Base-by-base conservation (phyloP, 805 yeast species). In the Starmerella powellii region DNA sequence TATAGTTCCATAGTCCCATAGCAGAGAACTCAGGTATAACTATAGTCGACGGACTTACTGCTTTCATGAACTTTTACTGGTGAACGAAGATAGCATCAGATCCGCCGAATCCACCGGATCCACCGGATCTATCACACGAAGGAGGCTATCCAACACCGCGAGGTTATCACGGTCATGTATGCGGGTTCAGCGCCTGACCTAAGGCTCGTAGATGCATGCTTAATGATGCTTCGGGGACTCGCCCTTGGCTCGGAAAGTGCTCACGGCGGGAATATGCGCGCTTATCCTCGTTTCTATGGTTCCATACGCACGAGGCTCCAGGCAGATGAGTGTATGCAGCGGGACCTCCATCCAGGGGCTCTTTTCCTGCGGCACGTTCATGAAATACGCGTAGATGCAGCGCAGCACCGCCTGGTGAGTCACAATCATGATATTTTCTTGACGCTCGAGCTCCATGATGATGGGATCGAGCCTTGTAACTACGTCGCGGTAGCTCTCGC, bases 341-440 rank as follows among this genome's bases (percentile, higher is more conserved):
- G 99, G 99, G 45, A 91, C 93, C 31, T 93, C 84, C 95, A 91
- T 86, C 98, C 98, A 91, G 4, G 99, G 99, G 45, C 87, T 75
- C 60, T 85, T 88, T 55, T 88, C 95, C 61, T 88, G 97, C 4
- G 96, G 95, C 16, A 91, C 94, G 59, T 91, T 88, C 97, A 91
- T 91, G 59, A 87, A 91, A 62, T 91, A 91, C 6, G 98, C 97
- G 62, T 91, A 91, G 40, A 91, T 78, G 59, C 99, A 91, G 56
- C 99, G 73, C 51, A 91, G 68, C 10, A 91, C 97, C 0, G 97
- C 97, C 63, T 91, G 99, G 61, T 91, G 99, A 3, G 98, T 91
- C 33, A 91, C 91, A 46, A 91, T 88, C 58, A 91, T 69, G 38
- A 91, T 86, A 60, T 91, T 87, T 55, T 91, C 97, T 63, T 88